These are phyloP conservation scores for Aspergillus fijiensis DNA, from an alignment of 2,329 filamentous ascomycete species.

Conservation along the genomic window DNA sequence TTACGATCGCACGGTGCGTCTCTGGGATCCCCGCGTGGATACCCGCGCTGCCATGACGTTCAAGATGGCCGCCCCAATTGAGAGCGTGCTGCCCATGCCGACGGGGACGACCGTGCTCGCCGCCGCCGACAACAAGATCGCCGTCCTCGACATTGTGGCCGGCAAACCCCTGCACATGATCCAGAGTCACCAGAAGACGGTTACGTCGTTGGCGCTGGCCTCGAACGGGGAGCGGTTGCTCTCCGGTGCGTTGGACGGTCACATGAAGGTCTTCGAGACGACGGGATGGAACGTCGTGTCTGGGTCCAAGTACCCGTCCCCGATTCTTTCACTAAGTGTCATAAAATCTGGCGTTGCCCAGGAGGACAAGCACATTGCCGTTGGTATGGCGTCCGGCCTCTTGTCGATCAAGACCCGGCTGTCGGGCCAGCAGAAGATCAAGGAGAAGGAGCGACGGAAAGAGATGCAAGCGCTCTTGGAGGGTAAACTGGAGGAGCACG, in stretches of 20 bases:
- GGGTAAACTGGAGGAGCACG: constrained; percentile 75
- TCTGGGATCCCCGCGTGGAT: constrained; percentile 86
- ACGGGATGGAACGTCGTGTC: constrained; percentile 94
- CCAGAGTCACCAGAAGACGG: constrained; percentile 95
- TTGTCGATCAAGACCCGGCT: constrained; percentile 87
- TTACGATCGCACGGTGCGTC: constrained; percentile 88
- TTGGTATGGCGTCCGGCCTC: constrained; percentile 93
- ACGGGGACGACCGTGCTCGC: constrained; percentile 84
- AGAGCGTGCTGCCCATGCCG: constrained; percentile 82
- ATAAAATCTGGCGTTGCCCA: constrained; percentile 65
- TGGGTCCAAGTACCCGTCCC: constrained; percentile 87
- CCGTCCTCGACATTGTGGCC: constrained; percentile 87
- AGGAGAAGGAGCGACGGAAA: constrained; percentile 73
- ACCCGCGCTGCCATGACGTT: constrained; percentile 79
- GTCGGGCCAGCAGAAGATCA: constrained; percentile 75
- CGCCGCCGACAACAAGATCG: constrained; percentile 80
- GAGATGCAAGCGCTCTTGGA: constrained; percentile 81
- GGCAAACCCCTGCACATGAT: constrained; percentile 84
- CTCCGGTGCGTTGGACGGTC: constrained; percentile 86
- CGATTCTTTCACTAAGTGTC: constrained; percentile 80
- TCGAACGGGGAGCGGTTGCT: constrained; percentile 78
- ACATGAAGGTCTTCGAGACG: constrained; percentile 96
- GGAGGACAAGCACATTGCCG: constrained; percentile 88
- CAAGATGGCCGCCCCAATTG: constrained; percentile 86
- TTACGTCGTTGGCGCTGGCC: constrained; percentile 80